A percentile compares a stretch with the other conserved stretches of the same genome.
Conservation (phyloP, 345 rosid species). For the Microthlaspi erraticum region DNA sequence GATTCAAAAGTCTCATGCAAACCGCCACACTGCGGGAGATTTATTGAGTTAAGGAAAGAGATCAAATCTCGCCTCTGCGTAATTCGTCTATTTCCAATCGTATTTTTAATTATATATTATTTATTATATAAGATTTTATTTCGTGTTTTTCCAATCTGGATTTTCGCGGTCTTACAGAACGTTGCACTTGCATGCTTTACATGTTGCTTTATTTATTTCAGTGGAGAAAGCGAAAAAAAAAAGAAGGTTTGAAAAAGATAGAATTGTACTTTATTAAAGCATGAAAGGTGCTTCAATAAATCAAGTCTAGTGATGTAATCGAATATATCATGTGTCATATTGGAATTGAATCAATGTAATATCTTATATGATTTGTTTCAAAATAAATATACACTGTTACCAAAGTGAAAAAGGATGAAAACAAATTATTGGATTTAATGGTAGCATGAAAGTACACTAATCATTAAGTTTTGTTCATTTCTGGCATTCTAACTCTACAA, state of each 20-base stretch:
- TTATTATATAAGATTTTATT: too few relatives aligned
- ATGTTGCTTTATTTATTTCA: constrained; percentile 43
- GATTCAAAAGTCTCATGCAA: too few relatives aligned
- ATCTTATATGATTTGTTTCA: background rate
- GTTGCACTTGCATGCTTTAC: constrained; percentile 44
- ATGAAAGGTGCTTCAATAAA: constrained; percentile 38
- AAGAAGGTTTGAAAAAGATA: constrained; percentile 36
- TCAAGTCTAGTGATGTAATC: constrained; percentile 39
- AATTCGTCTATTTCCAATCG: too few relatives aligned
- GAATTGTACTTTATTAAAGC: constrained; percentile 43
- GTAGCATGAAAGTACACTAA: constrained; percentile 16
- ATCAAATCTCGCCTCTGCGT: too few relatives aligned
- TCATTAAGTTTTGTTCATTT: background rate
- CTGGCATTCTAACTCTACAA: constrained; percentile 24
- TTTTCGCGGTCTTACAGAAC: too few relatives aligned
- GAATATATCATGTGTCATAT: constrained; percentile 39
- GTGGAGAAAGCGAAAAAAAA: constrained; percentile 41
- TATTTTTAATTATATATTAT: too few relatives aligned
- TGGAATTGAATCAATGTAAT: background rate
- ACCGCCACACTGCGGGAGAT: too few relatives aligned
- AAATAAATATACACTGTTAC: background rate
- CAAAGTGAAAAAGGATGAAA: background rate
- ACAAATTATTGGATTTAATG: background rate
- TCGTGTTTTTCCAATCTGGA: too few relatives aligned
- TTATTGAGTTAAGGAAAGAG: too few relatives aligned